Evolutionary conservation across 345 rosid genomes (phyloP), one percentile per base, ranked within the genome.

Genomic region (Firmiana major): DNA sequence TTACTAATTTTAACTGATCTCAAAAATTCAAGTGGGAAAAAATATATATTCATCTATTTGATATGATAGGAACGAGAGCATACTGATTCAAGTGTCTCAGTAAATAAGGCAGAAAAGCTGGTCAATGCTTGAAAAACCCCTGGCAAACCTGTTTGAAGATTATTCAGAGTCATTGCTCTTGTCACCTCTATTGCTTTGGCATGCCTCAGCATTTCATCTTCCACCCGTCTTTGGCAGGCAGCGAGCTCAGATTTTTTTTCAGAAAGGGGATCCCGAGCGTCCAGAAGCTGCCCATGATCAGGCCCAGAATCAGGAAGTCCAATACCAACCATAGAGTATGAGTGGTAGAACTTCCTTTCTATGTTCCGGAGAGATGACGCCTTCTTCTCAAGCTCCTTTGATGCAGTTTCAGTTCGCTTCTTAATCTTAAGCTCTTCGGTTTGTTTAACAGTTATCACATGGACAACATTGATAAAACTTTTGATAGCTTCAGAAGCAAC

Each of bases 401-500:
- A 89, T 22, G 89, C 93, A 45, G 86, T 73, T 75, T 93, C 98
- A 0, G 94, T 89, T 85, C 89, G 78, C 84, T 91, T 96, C 80
- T 88, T 90, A 28, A 92, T 82, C 88, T 92, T 96, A 46, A 91
- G 84, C 81, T 96, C 99, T 78, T 91, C 99, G 0, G 85, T 46
- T 83, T 96, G 99, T 82, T 96, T 89, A 13, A 55, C 81, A 0
- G 92, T 86, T 84, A 96, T 96, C 82, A 80, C 99, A 19, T 87
- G 95, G 45, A 96, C 94, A 48, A 96, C 89, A 1, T 89, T 88
- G 82, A 92, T 85, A 64, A 96, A 93, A 89, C 99, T 96, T 86
- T 92, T 96, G 85, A 96, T 96, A 76, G 99, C 99, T 85, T 90
- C 99, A 0, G 99, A 96, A 77, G 97, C 98, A 16, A 96, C 99